Evolutionary conservation across 331 rosid species (phyloP).

Genomic region (Cydonia oblonga): DNA sequence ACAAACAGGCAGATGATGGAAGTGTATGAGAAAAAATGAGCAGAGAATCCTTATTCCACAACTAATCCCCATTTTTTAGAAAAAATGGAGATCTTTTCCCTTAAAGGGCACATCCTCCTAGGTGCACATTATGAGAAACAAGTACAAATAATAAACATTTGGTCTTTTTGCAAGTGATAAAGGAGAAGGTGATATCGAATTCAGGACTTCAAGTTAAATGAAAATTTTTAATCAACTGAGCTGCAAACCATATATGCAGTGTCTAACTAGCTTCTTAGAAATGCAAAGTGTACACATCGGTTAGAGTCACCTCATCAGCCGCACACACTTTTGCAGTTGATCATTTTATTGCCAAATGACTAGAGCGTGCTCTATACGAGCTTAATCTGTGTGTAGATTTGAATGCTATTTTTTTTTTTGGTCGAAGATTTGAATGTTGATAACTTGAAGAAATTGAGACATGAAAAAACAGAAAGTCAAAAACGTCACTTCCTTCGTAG

Average conservation of each 20-base stretch:
- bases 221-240: background rate
- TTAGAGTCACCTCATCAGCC: background rate
- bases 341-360: background rate
- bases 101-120: too few relatives aligned
- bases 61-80: too few relatives aligned
- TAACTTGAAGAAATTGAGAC: constrained; percentile 13
- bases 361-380: constrained; percentile 9
- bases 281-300: background rate
- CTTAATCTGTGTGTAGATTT: background rate
- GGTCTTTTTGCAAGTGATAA: too few relatives aligned
- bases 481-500: constrained; percentile 19
- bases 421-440: background rate
- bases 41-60: too few relatives aligned
- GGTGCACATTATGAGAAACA: too few relatives aligned
- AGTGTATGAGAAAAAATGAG: too few relatives aligned
- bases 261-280: background rate
- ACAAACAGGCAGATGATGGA: too few relatives aligned
- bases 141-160: too few relatives aligned
- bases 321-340: background rate
- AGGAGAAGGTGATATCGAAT: background rate
- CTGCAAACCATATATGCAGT: background rate
- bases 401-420: too few relatives aligned
- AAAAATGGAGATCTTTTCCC: too few relatives aligned
- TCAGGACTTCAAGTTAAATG: background rate
- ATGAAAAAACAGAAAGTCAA: constrained; percentile 31